Base-by-base conservation (phyloP, 2,329 filamentous ascomycete genomes). In the Metarhizium sp. region DNA sequence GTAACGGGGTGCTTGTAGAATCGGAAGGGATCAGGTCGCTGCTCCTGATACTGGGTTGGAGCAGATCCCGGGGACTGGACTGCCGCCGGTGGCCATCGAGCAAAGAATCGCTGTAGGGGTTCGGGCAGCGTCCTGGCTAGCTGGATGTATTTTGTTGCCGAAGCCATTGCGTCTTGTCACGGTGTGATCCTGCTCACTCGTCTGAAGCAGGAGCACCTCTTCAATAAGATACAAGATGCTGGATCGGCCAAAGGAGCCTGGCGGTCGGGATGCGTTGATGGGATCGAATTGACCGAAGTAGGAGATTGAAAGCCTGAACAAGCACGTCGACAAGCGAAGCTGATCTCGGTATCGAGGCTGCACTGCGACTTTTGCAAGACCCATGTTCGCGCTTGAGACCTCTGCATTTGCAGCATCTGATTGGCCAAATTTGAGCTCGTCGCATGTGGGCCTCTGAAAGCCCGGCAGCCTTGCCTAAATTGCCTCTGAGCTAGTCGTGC, bases 91-190 rank as follows among this genome's bases (percentile, higher is more conserved):
- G 94, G 94, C 71, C 92, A 96, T 61, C 88, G 87, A 56, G 87
- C 87, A 72, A 99, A 88, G 80, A 99, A 96, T 65, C 85, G 84
- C 67, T 87, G 82, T 49, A 99, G 82, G 45, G 86, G 86, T 54
- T 82, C 77, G 8, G 91, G 94, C 45, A 97, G 83, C 61, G 81
- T 77, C 72, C 85, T 82, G 58, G 88, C 88, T 57, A 90, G 78
- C 64, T 77, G 74, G 60, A 83, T 69, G 61, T 76, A 74, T 52
- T 73, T 62, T 56, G 71, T 60, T 53, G 71, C 47, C 54, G 71
- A 67, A 34, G 71, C 66, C 71, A 74, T 73, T 45, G 53, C 63
- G 55, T 40, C 30, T 32, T 38, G 2, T 53, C 38, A 25, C 32
- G 30, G 13, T 14, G 4, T n/a, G 50, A 30, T 6, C 13, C 14